Evolutionary conservation across 495 filamentous ascomycete species (phyloP).

Genomic region (Bathelium albidoporum): DNA sequence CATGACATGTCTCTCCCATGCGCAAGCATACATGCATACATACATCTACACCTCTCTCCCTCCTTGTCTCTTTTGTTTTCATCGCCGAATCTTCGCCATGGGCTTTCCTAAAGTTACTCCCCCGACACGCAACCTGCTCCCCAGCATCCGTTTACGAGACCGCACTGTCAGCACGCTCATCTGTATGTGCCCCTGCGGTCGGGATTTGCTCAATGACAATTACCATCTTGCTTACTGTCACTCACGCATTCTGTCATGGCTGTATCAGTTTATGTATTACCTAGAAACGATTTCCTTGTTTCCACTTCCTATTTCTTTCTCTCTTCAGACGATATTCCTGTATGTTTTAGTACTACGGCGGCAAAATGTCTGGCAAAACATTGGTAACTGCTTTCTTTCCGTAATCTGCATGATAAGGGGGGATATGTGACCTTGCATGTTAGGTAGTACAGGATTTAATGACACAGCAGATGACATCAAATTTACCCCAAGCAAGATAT

Average conservation of each 20-base stretch:
- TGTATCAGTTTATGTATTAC: slow-evolving; percentile 3
- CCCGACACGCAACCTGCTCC: background rate
- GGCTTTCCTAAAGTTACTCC: background rate
- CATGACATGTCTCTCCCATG: background rate
- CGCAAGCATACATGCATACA: background rate
- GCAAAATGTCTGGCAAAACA: background rate
- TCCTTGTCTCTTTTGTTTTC: background rate
- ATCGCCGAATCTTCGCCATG: background rate
- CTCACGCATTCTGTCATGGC: background rate
- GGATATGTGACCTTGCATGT: background rate
- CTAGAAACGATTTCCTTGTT: slow-evolving; percentile 4
- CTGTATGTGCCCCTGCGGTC: background rate
- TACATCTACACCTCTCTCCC: background rate
- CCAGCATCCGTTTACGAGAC: background rate
- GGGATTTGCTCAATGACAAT: background rate
- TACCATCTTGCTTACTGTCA: background rate
- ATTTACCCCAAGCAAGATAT: no score
- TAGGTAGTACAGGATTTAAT: background rate
- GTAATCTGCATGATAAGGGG: background rate
- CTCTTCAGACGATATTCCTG: background rate
- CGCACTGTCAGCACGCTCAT: background rate
- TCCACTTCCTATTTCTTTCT: background rate
- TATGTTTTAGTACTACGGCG: slow-evolving; percentile 1
- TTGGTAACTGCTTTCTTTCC: background rate
- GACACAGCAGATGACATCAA: no score